Evolutionary conservation across 257 asterid species (phyloP).

Genomic region (Solanum appendiculatum): DNA sequence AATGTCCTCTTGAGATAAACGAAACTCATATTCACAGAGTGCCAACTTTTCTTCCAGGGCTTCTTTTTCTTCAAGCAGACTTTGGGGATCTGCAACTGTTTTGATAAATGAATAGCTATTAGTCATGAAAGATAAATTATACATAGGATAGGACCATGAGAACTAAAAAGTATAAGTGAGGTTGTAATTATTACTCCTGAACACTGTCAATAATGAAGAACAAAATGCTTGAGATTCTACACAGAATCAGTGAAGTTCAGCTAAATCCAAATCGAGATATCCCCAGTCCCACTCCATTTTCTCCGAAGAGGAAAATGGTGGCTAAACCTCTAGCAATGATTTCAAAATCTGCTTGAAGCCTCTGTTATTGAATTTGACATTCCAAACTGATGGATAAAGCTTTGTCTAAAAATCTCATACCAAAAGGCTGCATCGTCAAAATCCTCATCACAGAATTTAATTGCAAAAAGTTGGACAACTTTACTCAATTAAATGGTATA

Average conservation of each 20-base stretch:
- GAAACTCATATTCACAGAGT: constrained; percentile 83
- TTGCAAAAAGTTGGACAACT: not conserved
- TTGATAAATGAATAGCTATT: constrained; percentile 12
- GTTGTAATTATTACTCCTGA: not conserved
- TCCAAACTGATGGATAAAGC: not conserved
- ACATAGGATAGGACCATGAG: not conserved
- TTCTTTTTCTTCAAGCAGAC: constrained; percentile 79
- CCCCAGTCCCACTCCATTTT: not conserved
- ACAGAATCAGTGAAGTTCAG: not conserved
- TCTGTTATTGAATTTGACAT: not conserved
- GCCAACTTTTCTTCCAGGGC: constrained; percentile 85
- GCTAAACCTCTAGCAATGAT: not conserved
- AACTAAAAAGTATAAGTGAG: not conserved
- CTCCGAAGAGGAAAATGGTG: not conserved
- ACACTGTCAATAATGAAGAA: not conserved
- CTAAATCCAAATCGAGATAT: not conserved
- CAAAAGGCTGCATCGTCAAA: not conserved
- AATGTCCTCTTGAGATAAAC: constrained; percentile 91
- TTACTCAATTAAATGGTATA: not conserved
- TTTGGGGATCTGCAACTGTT: constrained; percentile 92
- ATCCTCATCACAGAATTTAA: not conserved
- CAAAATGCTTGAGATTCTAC: not conserved
- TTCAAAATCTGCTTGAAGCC: not conserved
- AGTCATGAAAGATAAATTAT: not conserved
- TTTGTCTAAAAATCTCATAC: not conserved